phyloP scores from a whole-genome alignment of 1,139 yeast species.

The Trichomonascaceae sp. region DNA sequence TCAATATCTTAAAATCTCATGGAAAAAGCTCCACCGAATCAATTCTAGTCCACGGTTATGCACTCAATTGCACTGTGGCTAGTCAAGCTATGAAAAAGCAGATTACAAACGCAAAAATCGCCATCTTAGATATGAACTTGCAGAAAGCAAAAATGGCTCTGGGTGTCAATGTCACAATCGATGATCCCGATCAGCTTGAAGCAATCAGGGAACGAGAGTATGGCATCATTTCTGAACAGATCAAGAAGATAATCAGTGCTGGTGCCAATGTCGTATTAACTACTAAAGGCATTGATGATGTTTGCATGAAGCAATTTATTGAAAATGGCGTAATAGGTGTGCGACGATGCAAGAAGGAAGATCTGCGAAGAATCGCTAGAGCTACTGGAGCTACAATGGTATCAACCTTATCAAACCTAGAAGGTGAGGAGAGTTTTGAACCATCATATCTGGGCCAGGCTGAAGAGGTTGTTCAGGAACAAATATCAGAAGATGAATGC shows the following conservation, averaged over 20 bases:
- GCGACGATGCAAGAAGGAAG: conserved; percentile 96
- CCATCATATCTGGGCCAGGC: conserved; percentile 80
- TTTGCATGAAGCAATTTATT: conserved; percentile 90
- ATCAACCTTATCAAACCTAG: conserved; percentile 83
- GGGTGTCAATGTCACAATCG: conserved; percentile 96
- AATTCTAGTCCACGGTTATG: conserved; percentile 84
- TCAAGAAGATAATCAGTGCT: conserved; percentile 76
- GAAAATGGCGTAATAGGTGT: conserved; percentile 98
- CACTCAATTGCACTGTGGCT: conserved; percentile 94
- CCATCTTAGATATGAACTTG: conserved; percentile 87
- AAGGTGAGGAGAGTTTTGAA: conserved; percentile 97
- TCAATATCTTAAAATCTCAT: conserved; percentile 91
- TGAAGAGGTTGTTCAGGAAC: conserved; percentile 85
- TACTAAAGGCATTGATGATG: conserved; percentile 96
- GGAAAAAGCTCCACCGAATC: conserved; percentile 91
- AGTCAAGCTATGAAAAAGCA: conserved; percentile 92
- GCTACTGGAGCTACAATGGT: conserved; percentile 96
- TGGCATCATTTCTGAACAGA: conserved; percentile 84
- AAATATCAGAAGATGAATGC: conserved; percentile 95
- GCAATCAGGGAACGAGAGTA: conserved; percentile 92
- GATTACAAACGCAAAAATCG: conserved; percentile 73
- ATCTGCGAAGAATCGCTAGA: conserved; percentile 90
- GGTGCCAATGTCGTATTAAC: conserved; percentile 97
- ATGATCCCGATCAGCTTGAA: conserved; percentile 96
- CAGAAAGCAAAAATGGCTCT: conserved; percentile 97